These are phyloP conservation scores for Diaporthe vexans DNA, from an alignment of 2,329 filamentous ascomycete genomes.

Conservation along the genomic window DNA sequence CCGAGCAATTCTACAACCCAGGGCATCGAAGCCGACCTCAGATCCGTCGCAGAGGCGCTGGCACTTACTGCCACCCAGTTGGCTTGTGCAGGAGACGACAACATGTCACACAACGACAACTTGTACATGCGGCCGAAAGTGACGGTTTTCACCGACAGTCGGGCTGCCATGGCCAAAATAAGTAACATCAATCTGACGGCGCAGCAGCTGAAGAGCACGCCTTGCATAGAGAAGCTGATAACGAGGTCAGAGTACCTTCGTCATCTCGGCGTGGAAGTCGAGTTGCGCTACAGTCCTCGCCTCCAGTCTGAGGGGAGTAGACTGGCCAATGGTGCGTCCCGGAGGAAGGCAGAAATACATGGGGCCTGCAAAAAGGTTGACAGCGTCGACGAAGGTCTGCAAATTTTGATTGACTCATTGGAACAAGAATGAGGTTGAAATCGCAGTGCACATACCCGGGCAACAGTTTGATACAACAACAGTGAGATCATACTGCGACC, in stretches of 20 bases:
- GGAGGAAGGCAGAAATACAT: neutral
- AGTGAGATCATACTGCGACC: neutral
- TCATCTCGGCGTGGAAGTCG: neutral
- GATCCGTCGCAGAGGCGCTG: neutral
- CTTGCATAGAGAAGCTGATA: neutral
- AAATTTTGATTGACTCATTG: neutral
- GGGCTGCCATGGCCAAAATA: neutral
- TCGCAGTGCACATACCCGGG: no score
- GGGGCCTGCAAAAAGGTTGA: neutral
- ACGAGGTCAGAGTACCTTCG: conserved; percentile 4
- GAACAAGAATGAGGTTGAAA: neutral
- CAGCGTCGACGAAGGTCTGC: neutral
- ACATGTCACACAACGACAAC: neutral
- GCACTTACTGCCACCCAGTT: neutral
- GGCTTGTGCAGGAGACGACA: neutral
- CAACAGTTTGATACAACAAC: neutral
- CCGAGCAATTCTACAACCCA: neutral
- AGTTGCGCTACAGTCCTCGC: neutral
- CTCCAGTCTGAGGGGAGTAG: neutral
- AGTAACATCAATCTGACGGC: neutral
- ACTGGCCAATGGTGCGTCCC: neutral
- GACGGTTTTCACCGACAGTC: neutral
- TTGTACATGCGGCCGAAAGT: neutral
- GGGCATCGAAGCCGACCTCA: neutral
- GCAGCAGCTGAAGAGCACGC: neutral